Conservation (phyloP, 2,329 filamentous ascomycete species). For the Diaporthe sp. region DNA sequence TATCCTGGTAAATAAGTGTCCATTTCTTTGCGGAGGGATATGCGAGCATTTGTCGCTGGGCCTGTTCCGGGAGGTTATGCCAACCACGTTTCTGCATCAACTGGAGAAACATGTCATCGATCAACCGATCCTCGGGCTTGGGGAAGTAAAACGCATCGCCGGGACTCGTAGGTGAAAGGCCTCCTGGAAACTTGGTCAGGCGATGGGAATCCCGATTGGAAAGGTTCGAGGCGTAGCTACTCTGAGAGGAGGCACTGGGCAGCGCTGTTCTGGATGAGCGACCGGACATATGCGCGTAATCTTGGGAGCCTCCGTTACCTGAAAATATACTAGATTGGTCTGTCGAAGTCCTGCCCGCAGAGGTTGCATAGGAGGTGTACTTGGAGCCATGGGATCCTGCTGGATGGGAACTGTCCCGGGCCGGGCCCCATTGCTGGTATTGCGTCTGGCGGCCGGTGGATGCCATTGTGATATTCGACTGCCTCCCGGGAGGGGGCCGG, state of each 20-base stretch:
- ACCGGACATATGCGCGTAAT: conserved; percentile 51
- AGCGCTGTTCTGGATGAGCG: conserved; percentile 66
- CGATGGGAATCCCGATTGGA: conserved; percentile 69
- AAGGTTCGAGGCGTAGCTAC: conserved; percentile 61
- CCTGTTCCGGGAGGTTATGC: conserved; percentile 96
- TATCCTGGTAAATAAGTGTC: conserved; percentile 96
- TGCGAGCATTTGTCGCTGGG: conserved; percentile 93
- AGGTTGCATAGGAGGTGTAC: conserved; percentile 74
- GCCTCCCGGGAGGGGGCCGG: conserved; percentile 65
- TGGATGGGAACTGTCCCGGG: conserved; percentile 67
- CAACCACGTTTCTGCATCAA: conserved; percentile 98
- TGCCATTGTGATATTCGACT: conserved; percentile 77
- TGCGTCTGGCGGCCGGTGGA: conserved; percentile 78
- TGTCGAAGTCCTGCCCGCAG: conserved; percentile 67
- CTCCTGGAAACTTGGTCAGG: conserved; percentile 64
- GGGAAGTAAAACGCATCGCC: conserved; percentile 72
- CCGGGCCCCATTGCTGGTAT: conserved; percentile 81
- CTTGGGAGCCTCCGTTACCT: conserved; percentile 63
- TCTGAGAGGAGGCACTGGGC: conserved; percentile 68
- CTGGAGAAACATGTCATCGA: conserved; percentile 91
- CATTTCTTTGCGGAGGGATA: conserved; percentile 97
- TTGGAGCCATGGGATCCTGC: conserved; percentile 65
- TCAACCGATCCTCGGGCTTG: conserved; percentile 81
- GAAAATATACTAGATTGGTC: conserved; percentile 69
- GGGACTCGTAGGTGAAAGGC: conserved; percentile 47